These are phyloP conservation scores for Phanerodontia chrysosporium DNA, from an alignment of 768 basidiomycete genomes.

Conservation along the genomic window DNA sequence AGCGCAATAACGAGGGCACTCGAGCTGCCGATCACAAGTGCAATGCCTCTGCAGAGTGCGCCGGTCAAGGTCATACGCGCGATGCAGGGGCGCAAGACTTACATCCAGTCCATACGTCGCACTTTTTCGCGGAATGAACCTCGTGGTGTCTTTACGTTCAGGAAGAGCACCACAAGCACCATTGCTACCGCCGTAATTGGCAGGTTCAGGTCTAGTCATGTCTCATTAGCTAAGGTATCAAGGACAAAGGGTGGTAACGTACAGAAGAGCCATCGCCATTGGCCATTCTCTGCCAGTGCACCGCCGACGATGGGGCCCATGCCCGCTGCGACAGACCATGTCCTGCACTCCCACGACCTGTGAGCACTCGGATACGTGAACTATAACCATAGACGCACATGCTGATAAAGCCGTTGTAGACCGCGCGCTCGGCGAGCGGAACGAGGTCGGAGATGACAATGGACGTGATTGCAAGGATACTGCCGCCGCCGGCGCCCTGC, in stretches of 20 bases:
- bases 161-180: conserved; percentile 15
- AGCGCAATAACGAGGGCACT: conserved; percentile 15
- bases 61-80: neutral
- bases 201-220: conserved; percentile 20
- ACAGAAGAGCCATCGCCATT: conserved; percentile 31
- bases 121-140: conserved; percentile 20
- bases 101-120: conserved; percentile 29
- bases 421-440: conserved; percentile 30
- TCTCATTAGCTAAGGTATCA: too few species aligned
- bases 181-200: conserved; percentile 20
- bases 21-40: conserved; percentile 20
- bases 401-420: conserved; percentile 26
- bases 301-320: conserved; percentile 25
- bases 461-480: conserved; percentile 22
- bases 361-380: neutral
- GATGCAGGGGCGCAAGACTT: neutral
- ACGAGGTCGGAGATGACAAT: conserved; percentile 34
- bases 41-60: conserved; percentile 18
- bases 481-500: conserved; percentile 25
- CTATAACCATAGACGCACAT: conserved; percentile 20
- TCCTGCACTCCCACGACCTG: neutral
- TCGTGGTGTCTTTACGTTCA: conserved; percentile 17
- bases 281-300: conserved; percentile 11
- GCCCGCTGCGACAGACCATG: conserved; percentile 15
- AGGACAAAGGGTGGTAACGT: neutral